Evolutionary conservation across 306 rosid species (phyloP), one percentile per base, ranked within the genome.

Genomic region (Trifolium repens): DNA sequence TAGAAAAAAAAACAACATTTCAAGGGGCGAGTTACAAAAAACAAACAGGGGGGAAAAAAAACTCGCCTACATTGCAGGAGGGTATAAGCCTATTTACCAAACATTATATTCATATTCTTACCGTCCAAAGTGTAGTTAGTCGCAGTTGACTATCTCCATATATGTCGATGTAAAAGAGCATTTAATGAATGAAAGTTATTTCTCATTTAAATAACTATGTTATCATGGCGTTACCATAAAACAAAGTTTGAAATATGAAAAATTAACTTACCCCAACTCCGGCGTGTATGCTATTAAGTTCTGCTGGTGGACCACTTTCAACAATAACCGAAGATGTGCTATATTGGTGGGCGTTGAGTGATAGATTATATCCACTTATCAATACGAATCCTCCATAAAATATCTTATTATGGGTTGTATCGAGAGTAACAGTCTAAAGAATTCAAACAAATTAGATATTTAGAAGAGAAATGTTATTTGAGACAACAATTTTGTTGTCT

Each of bases 91-190:
- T n/a, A n/a, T n/a, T n/a, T n/a, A n/a, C n/a, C n/a, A n/a, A n/a
- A n/a, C n/a, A n/a, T n/a, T n/a, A n/a, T n/a, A n/a, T 53, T 19
- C 2, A 4, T 5, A 14, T 15, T 61, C 70, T 60, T 46, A 73
- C 78, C 1, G 70, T 73, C 78, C 60, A 73, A n/a, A 10, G 22
- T 4, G 19, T 30, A 60, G 78, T 73, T 30, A 73, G 0, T 4
- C 55, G 78, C 2, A 37, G 0, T 11, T 6, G 12, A 7, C 11
- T 34, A 9, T 44, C 70, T 5, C 35, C 35, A 32, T 60, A 73
- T 16, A 73, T 27, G 2, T 32, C 35, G 4, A 4, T 32, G 4
- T 32, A 2, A 32, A 32, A 32, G 35, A 32, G 35, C 35, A 32
- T 32, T 3, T 32, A 32, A 32, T 3, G 4, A 32, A 32, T 32